These are phyloP conservation scores for Pythium plurisporium DNA, from an alignment of 352 stramenopile genomes.

Conservation along the genomic window DNA sequence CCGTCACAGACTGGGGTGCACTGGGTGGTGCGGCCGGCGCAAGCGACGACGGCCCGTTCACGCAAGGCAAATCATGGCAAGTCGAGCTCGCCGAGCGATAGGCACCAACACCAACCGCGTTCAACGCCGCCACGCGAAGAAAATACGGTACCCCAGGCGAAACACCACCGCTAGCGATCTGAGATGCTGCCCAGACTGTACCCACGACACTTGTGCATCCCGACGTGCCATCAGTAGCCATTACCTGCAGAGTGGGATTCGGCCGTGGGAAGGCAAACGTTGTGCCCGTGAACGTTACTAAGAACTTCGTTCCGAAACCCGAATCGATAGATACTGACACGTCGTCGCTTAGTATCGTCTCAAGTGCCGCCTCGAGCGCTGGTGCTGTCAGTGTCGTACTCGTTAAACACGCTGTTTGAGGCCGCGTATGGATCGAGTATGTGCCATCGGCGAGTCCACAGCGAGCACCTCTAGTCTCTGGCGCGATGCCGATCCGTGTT, in stretches of 20 bases:
- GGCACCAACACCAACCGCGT: constrained; percentile 74
- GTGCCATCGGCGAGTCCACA: constrained; percentile 36
- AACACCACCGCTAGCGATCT: constrained; percentile 81
- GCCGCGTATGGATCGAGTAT: constrained; percentile 50
- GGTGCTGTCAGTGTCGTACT: constrained; percentile 26
- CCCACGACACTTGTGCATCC: constrained; percentile 46
- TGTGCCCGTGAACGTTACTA: constrained; percentile 87
- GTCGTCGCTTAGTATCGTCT: constrained; percentile 44
- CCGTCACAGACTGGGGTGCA: constrained; percentile 64
- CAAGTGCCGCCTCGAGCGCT: constrained; percentile 30
- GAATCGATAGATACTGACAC: constrained; percentile 62
- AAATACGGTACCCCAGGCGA: constrained; percentile 83
- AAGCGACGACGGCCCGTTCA: constrained; percentile 28
- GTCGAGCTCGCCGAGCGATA: constrained; percentile 35
- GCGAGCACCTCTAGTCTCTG: constrained; percentile 8
- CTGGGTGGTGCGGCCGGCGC: constrained; percentile 66
- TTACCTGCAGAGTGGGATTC: constrained; percentile 34
- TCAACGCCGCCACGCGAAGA: constrained; percentile 87
- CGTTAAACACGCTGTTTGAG: constrained; percentile 45
- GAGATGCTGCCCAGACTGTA: constrained; percentile 56
- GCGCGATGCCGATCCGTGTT: constrained; percentile 38
- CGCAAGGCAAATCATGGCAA: constrained; percentile 51
- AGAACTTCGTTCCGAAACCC: constrained; percentile 53
- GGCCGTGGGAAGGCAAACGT: constrained; percentile 37
- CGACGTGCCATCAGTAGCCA: constrained; percentile 48